Percentiles rank a stretch among this genome's conserved stretches.
Conservation (phyloP, 139 green algal species). For the Chlamydomonas asymmetrica region DNA sequence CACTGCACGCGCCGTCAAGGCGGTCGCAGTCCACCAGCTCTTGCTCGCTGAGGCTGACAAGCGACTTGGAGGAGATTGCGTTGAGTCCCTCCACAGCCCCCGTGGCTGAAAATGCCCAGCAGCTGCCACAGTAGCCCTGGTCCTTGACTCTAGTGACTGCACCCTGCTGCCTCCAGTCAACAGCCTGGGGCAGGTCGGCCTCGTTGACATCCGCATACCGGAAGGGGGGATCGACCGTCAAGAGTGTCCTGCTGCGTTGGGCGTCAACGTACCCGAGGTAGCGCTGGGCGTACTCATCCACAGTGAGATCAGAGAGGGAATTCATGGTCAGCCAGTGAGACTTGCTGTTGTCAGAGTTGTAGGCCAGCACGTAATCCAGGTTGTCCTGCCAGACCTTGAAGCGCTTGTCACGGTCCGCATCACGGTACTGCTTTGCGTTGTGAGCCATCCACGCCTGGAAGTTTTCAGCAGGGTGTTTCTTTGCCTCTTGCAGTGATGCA, state of each 20-base stretch:
- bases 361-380: conserved; percentile 64
- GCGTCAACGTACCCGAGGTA: conserved; percentile 66
- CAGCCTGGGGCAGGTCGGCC: conserved; percentile 41
- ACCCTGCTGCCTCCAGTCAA: conserved; percentile 80
- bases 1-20: conserved; percentile 56
- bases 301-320: conserved; percentile 78
- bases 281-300: conserved; percentile 65
- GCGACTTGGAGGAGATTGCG: conserved; percentile 67
- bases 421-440: conserved; percentile 49
- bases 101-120: conserved; percentile 92
- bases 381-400: conserved; percentile 83
- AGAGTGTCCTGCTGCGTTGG: background rate
- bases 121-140: conserved; percentile 62
- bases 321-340: conserved; percentile 80
- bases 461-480: too few relatives aligned
- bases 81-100: conserved; percentile 89
- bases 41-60: conserved; percentile 88
- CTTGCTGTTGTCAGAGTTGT: conserved; percentile 67
- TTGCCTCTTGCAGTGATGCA: too few relatives aligned
- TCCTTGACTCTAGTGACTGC: conserved; percentile 94
- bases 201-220: conserved; percentile 48
- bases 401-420: conserved; percentile 52
- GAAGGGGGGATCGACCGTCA: conserved; percentile 46
- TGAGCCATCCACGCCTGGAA: conserved; percentile 33
- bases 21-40: conserved; percentile 93